phyloP scores from a whole-genome alignment of 768 basidiomycete species.

The Suillus weaverae region DNA sequence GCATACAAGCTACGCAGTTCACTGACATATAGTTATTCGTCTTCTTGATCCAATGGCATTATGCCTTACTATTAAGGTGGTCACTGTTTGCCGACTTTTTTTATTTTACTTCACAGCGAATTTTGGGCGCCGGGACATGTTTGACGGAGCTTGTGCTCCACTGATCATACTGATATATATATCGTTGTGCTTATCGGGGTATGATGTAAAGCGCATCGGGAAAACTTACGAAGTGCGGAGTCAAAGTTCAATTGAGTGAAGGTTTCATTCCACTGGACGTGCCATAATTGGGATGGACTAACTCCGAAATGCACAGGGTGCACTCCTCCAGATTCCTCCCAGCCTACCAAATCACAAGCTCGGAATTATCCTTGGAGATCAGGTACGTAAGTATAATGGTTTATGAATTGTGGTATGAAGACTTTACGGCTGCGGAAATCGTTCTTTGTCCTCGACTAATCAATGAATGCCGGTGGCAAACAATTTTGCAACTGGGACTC shows the following conservation, averaged over 20 bases:
- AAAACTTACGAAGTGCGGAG: conserved; percentile 4
- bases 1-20: conserved; percentile 6
- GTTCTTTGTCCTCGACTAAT: conserved; percentile 8
- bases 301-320: not conserved
- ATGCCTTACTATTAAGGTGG: not conserved
- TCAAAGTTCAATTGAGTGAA: conserved; percentile 6
- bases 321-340: not conserved
- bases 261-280: conserved; percentile 26
- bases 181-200: conserved; percentile 7
- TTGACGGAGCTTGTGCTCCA: conserved; percentile 9
- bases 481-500: conserved; percentile 8
- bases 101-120: conserved; percentile 6
- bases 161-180: conserved; percentile 8
- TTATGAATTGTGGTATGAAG: conserved; percentile 1
- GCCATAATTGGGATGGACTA: conserved; percentile 22
- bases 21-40: conserved; percentile 11
- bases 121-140: conserved; percentile 10
- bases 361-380: conserved; percentile 5
- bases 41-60: conserved; percentile 9
- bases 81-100: conserved; percentile 1
- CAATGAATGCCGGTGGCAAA: conserved; percentile 1
- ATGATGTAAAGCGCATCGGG: not conserved
- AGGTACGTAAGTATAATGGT: not conserved
- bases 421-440: conserved; percentile 6
- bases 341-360: not conserved